Evolutionary conservation across 805 yeast species (phyloP).

Genomic region (Sugiyamaella marilandica): DNA sequence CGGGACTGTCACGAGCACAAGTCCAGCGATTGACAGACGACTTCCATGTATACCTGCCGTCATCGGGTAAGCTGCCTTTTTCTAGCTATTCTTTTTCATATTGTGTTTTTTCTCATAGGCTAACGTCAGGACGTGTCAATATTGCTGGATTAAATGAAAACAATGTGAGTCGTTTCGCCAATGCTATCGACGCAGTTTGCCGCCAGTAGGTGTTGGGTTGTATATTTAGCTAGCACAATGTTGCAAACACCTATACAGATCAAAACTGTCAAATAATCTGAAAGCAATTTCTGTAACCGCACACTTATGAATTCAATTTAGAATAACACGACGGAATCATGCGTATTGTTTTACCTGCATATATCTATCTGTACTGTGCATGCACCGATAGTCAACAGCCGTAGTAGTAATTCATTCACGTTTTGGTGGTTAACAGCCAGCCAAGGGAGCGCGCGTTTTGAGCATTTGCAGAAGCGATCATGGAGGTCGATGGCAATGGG

Average conservation of each 20-base stretch:
- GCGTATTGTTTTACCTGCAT: no score
- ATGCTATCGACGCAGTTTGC: slow-evolving; percentile 68
- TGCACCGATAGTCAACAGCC: no score
- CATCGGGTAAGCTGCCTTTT: slow-evolving; percentile 27
- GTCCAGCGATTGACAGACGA: slow-evolving; percentile 56
- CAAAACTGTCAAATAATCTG: no score
- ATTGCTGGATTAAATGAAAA: slow-evolving; percentile 84
- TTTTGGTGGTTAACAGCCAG: no score
- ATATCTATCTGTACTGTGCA: no score
- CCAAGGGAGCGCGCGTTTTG: no score
- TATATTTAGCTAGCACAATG: background rate
- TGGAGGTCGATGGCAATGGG: background rate
- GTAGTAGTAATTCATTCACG: no score
- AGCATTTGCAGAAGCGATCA: background rate
- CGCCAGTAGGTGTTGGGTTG: slow-evolving; percentile 9
- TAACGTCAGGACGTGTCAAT: slow-evolving; percentile 70
- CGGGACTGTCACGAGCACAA: slow-evolving; percentile 74
- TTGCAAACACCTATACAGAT: no score
- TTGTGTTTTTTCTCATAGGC: background rate
- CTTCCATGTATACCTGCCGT: slow-evolving; percentile 75
- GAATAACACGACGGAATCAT: no score
- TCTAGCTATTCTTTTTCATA: no score
- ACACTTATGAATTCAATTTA: no score
- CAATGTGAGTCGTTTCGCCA: slow-evolving; percentile 72
- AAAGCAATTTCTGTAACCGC: no score